phyloP scores from a whole-genome alignment of 2,329 filamentous ascomycete species.

The Sporothrix humicola region DNA sequence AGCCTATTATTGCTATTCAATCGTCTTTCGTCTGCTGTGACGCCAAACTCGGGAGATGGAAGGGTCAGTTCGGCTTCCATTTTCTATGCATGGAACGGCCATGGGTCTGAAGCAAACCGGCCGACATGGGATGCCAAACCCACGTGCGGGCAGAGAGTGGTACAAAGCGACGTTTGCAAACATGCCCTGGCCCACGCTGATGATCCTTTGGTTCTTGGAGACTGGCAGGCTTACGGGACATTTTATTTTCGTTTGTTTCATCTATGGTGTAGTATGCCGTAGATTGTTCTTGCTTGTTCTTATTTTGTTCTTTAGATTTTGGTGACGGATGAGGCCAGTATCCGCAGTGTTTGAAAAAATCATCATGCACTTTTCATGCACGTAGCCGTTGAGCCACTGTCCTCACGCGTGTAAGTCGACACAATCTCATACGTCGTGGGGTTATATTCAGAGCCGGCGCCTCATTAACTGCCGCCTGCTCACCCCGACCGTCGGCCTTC shows the following conservation, averaged over 20 bases:
- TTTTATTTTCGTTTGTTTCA: not conserved
- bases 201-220: not conserved
- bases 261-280: not conserved
- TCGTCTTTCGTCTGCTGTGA: not conserved
- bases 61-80: not conserved
- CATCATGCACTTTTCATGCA: not conserved
- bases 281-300: not conserved
- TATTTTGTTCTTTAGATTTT: not conserved
- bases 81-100: not conserved
- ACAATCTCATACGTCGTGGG: too few relatives aligned
- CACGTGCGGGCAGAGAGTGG: constrained; percentile 12
- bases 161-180: constrained; percentile 2
- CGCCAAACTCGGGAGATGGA: not conserved
- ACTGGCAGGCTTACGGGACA: not conserved
- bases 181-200: constrained; percentile 9
- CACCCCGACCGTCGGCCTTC: not conserved
- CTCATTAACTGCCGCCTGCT: not conserved
- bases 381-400: not conserved
- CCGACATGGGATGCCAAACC: not conserved
- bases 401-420: not conserved
- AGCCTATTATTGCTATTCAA: not conserved
- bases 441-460: not conserved
- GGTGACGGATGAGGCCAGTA: not conserved
- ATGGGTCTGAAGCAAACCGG: too few relatives aligned
- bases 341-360: too few relatives aligned